A percentile compares a stretch with the other conserved stretches of the same genome.
These are phyloP conservation scores for Yamadazyma endophytica DNA, from an alignment of 805 yeast genomes.

Conservation along the genomic window DNA sequence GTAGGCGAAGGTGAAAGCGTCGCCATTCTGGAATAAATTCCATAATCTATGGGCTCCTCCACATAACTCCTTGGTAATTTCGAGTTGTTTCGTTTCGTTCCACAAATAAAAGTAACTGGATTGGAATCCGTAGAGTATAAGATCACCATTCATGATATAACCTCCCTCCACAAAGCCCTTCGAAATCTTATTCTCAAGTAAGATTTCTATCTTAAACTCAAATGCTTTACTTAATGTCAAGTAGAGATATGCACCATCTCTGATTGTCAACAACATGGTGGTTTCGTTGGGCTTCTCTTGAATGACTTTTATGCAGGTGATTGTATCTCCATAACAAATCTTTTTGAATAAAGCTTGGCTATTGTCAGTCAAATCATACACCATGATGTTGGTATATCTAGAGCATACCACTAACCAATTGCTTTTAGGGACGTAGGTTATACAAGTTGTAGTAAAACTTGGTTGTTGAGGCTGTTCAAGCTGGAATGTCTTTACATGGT, in stretches of 20 bases:
- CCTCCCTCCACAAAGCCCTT: conserved; percentile 84
- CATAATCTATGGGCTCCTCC: conserved; percentile 93
- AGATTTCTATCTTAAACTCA: conserved; percentile 4
- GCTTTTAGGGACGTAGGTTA: conserved; percentile 36
- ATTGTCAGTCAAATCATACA: conserved; percentile 40
- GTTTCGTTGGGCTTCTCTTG: conserved; percentile 12
- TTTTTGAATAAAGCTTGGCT: conserved; percentile 37
- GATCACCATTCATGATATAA: conserved; percentile 31
- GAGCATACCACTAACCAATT: conserved; percentile 61
- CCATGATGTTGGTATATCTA: conserved; percentile 61
- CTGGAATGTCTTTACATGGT: conserved; percentile 21
- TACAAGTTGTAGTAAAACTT: conserved; percentile 55
- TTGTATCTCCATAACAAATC: conserved; percentile 62
- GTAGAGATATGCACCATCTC: conserved; percentile 63
- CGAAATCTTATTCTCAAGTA: conserved; percentile 60
- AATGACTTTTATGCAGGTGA: conserved; percentile 49
- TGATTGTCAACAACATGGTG: conserved; percentile 46
- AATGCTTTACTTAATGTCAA: conserved; percentile 19
- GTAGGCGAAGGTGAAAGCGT: conserved; percentile 47
- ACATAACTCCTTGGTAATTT: conserved; percentile 65
- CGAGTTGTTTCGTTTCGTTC: conserved; percentile 75
- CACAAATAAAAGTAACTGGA: conserved; percentile 74
- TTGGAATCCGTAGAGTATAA: conserved; percentile 75
- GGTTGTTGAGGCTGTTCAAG: conserved; percentile 40
- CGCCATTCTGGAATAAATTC: conserved; percentile 39